Conservation (phyloP, 1,284 basidiomycete genomes). For the Malassezia globosa region DNA sequence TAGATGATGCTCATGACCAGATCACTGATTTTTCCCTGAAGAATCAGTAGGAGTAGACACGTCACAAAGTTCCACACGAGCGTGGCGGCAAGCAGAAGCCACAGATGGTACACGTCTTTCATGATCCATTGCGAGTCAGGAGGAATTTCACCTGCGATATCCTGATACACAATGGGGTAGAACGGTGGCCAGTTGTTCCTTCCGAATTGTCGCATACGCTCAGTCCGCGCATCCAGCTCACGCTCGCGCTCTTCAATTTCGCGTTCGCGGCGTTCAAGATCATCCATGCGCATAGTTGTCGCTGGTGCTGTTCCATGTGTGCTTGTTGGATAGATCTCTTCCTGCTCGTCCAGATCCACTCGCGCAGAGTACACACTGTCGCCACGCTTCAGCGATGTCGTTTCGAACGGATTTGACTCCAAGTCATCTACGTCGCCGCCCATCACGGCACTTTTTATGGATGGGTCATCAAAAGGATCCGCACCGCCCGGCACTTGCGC, state of each 20-base stretch:
- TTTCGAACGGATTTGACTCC: conserved; percentile 13
- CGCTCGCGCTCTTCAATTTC: conserved; percentile 68
- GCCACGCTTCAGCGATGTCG: conserved; percentile 5
- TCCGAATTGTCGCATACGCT: conserved; percentile 66
- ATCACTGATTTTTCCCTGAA: conserved; percentile 69
- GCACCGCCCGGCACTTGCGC: too few relatives aligned
- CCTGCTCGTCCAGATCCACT: conserved; percentile 18
- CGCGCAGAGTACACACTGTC: neutral
- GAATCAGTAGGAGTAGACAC: conserved; percentile 71
- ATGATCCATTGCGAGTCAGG: conserved; percentile 67
- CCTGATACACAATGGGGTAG: conserved; percentile 86
- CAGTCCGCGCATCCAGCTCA: conserved; percentile 54
- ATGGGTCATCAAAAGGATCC: conserved; percentile 48
- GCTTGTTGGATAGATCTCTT: conserved; percentile 20
- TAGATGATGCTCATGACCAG: conserved; percentile 62
- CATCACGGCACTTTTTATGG: conserved; percentile 40
- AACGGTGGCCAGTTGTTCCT: conserved; percentile 83
- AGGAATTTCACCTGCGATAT: conserved; percentile 77
- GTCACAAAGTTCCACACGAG: conserved; percentile 80
- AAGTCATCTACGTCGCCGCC: conserved; percentile 20
- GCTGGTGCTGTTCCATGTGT: conserved; percentile 18
- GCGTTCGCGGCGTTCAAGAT: conserved; percentile 61
- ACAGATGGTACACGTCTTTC: conserved; percentile 56
- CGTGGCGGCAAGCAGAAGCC: conserved; percentile 54
- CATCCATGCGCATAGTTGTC: conserved; percentile 53